Evolutionary conservation across 1,284 basidiomycete species (phyloP), one percentile per base, ranked within the genome.

Genomic region (Mycosarcoma mackinlayi): DNA sequence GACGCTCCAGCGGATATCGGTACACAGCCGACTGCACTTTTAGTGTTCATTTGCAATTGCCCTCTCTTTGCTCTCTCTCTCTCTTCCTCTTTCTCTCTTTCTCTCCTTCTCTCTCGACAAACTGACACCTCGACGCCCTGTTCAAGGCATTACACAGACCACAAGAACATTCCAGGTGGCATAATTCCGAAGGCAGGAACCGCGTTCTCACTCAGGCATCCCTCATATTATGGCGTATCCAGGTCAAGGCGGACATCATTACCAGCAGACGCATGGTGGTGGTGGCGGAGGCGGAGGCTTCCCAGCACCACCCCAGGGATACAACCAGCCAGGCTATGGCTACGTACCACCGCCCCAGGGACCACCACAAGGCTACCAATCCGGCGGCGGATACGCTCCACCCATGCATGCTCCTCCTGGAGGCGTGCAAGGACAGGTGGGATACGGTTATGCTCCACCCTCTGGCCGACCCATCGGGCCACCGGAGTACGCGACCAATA

Each of bases 211-310:
- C 8, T 14, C 25, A n/a, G 13, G 18, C 24, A 41, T 25, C 16
- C 27, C 18, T 6, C 23, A 27, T 37, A 49, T 21, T 13, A 78
- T 78, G 77, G 60, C 77, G 30, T 78, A 75, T 25, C 77, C 77
- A 37, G 77, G 77, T 21, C 66, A 75, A 40, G 65, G 68, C 53
- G 75, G 73, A 28, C 71, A 74, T 23, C 73, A 77, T 37, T 77
- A 78, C 23, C 76, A 78, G 31, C 42, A 63, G 38, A 41, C 30
- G 16, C 70, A 67, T 28, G 63, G 54, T 33, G 64, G 64, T 14
- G 74, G 71, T 0, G 75, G 71, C 33, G 65, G 65, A 34, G 57
- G 48, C 9, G 57, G 47, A 23, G 66, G 70, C 19, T 68, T 58
- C 28, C 59, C 52, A 16, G 57, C 57, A 16, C 57, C 59, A 7